Conservation (phyloP, 495 filamentous ascomycete species). For the Lasiosphaeria miniovina region DNA sequence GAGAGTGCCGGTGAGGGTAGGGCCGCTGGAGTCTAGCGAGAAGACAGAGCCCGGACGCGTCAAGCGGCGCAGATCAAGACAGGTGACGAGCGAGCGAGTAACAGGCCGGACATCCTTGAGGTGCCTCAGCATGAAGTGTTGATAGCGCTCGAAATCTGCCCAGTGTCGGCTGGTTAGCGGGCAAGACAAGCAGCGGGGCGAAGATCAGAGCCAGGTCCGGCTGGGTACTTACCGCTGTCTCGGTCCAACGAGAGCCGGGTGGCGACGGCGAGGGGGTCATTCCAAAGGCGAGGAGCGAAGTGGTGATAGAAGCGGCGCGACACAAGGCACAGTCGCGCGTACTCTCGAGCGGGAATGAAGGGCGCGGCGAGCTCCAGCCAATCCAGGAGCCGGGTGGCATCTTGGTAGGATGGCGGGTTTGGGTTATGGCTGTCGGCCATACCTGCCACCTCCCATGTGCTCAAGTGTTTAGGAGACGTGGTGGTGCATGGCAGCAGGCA, state of each 20-base stretch:
- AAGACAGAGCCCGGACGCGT: conserved; percentile 16
- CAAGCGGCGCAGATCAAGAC: conserved; percentile 34
- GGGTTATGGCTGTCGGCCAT: not conserved
- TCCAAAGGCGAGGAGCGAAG: conserved; percentile 48
- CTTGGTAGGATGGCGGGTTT: conserved; percentile 41
- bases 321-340: conserved; percentile 42
- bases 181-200: not conserved
- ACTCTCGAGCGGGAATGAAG: conserved; percentile 31
- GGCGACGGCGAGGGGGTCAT: conserved; percentile 38
- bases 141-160: conserved; percentile 40
- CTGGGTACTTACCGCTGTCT: conserved; percentile 33
- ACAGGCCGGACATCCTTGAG: conserved; percentile 20
- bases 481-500: too few relatives aligned
- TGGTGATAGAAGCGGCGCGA: conserved; percentile 38
- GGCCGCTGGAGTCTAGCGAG: not conserved
- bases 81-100: conserved; percentile 32
- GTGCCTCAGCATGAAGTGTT: conserved; percentile 34
- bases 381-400: conserved; percentile 37
- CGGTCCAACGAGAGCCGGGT: conserved; percentile 30
- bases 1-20: conserved; percentile 25
- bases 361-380: conserved; percentile 44
- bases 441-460: too few relatives aligned
- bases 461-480: too few relatives aligned
- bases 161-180: not conserved
- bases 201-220: not conserved